A percentile compares a stretch with the other conserved stretches of the same genome.
phyloP scores from a whole-genome alignment of 305 asterid species.

The Rubia balearica region DNA sequence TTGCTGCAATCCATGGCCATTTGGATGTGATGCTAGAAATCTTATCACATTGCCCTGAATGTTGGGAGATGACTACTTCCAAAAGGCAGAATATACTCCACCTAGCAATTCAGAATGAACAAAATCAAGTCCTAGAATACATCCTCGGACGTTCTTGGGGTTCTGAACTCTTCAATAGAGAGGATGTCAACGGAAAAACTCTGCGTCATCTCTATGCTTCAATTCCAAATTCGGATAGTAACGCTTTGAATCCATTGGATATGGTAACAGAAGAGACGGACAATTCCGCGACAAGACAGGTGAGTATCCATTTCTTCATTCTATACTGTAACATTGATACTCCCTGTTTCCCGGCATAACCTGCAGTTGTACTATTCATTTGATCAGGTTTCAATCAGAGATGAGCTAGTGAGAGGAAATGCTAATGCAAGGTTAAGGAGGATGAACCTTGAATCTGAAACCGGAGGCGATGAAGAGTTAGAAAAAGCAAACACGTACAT shows the following conservation, averaged over 20 bases:
- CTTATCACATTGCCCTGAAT: constrained; percentile 1
- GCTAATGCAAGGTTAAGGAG: not conserved
- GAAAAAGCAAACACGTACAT: not conserved
- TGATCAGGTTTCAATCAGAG: not conserved
- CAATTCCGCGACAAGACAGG: not conserved
- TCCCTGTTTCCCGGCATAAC: too few relatives aligned
- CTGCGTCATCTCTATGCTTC: not conserved
- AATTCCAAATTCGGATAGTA: not conserved
- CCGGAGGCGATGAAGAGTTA: not conserved
- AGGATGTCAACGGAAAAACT: not conserved
- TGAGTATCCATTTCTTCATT: not conserved
- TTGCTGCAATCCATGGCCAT: not conserved
- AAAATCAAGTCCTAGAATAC: not conserved
- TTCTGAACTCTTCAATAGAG: not conserved
- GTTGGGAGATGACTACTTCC: not conserved
- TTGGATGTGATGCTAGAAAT: not conserved
- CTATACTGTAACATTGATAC: too few relatives aligned
- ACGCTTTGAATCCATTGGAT: constrained; percentile 3
- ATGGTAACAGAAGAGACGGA: too few relatives aligned
- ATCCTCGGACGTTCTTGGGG: not conserved
- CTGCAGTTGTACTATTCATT: too few relatives aligned
- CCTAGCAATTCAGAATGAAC: constrained; percentile 4
- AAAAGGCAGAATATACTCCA: constrained; percentile 7
- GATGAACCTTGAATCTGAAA: not conserved
- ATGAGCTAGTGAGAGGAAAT: not conserved